Percentiles rank a stretch among this genome's conserved stretches.
phyloP scores from a whole-genome alignment of 352 stramenopile species.

The Phytophthora melonis region DNA sequence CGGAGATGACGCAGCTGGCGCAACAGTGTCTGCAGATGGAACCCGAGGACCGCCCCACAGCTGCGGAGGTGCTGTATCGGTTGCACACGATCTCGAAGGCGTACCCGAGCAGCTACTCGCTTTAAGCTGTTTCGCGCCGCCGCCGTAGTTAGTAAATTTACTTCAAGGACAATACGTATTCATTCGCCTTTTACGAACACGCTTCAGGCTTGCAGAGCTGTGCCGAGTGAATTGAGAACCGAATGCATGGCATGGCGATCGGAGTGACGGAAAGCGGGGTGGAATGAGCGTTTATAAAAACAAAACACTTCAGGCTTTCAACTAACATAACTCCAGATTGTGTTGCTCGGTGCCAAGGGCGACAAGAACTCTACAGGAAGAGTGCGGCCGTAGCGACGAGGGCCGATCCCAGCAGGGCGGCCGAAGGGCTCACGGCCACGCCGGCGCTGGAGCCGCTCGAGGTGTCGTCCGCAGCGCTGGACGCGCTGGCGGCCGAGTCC shows the following conservation, averaged over 20 bases:
- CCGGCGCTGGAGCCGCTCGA: slow-evolving; percentile 19
- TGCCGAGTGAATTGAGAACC: neutral
- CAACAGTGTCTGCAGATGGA: slow-evolving; percentile 59
- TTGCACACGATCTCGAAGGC: slow-evolving; percentile 52
- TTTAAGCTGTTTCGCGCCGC: slow-evolving; percentile 20
- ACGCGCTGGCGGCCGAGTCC: slow-evolving; percentile 29
- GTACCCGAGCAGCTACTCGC: slow-evolving; percentile 43
- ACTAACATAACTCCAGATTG: slow-evolving; percentile 5
- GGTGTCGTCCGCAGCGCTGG: slow-evolving; percentile 30
- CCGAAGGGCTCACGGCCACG: slow-evolving; percentile 14
- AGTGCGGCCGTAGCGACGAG: slow-evolving; percentile 30
- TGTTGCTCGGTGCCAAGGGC: slow-evolving; percentile 4
- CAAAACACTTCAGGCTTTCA: slow-evolving; percentile 5
- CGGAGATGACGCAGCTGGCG: slow-evolving; percentile 51
- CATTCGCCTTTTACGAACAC: neutral
- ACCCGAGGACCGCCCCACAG: slow-evolving; percentile 55
- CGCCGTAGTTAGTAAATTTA: neutral
- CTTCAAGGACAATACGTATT: too few species aligned
- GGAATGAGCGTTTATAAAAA: neutral
- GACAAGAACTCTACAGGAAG: slow-evolving; percentile 36
- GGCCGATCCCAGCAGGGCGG: slow-evolving; percentile 27
- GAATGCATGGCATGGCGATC: neutral
- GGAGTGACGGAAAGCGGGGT: neutral
- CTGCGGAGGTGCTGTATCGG: slow-evolving; percentile 56
- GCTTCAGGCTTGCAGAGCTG: neutral